Evolutionary conservation across 805 yeast species (phyloP).

Genomic region (Komagataella ulmi): DNA sequence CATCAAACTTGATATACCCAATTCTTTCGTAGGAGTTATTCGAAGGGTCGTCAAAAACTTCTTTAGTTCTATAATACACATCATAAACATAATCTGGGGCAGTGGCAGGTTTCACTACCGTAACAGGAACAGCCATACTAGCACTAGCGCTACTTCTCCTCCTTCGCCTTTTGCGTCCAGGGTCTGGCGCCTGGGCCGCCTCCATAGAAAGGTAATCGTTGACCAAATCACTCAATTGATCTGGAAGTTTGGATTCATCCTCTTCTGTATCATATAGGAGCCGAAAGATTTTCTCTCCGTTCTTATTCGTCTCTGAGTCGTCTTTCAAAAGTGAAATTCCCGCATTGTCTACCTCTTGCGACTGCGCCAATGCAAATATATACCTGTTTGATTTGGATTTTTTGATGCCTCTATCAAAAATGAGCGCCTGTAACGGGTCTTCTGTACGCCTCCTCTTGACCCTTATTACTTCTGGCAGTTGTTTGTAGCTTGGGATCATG

Average conservation of each 20-base stretch:
- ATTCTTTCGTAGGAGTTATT: constrained; percentile 21
- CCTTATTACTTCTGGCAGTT: constrained; percentile 53
- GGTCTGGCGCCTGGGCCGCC: constrained; percentile 3
- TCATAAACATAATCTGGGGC: constrained; percentile 74
- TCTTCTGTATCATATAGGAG: constrained; percentile 2
- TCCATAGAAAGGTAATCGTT: constrained; percentile 37
- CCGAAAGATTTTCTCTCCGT: constrained; percentile 5
- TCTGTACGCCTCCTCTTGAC: constrained; percentile 80
- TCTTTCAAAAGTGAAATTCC: background rate
- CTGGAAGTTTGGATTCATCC: constrained; percentile 28
- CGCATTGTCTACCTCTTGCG: constrained; percentile 33
- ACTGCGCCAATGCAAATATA: constrained; percentile 21
- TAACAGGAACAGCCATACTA: background rate
- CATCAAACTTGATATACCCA: constrained; percentile 42
- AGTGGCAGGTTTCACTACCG: background rate
- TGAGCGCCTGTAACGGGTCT: constrained; percentile 77
- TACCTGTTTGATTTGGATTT: constrained; percentile 22
- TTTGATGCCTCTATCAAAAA: constrained; percentile 15
- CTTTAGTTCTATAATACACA: constrained; percentile 60
- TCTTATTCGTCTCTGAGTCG: constrained; percentile 1
- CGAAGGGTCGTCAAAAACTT: constrained; percentile 19
- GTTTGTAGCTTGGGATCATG: constrained; percentile 2
- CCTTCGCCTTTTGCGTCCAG: background rate
- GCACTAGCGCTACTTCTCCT: constrained; percentile 1
- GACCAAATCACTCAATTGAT: constrained; percentile 67